These are phyloP conservation scores for Fraxinus velutina DNA, from an alignment of 305 asterid genomes.

Conservation along the genomic window DNA sequence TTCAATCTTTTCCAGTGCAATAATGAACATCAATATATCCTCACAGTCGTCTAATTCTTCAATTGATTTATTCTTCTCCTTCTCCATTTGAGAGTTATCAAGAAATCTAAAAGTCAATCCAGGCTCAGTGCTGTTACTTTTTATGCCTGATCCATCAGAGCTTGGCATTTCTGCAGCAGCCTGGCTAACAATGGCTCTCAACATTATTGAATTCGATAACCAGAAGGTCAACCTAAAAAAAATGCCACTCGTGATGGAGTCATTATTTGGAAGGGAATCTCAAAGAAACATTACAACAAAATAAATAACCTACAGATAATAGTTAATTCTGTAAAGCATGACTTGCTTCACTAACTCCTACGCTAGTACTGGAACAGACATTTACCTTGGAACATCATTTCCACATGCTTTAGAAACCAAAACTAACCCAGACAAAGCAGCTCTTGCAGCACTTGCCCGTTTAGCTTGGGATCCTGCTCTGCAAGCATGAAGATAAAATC, in stretches of 20 bases:
- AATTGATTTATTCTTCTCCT: slow-evolving; percentile 26
- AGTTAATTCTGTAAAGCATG: not conserved
- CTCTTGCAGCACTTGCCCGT: slow-evolving; percentile 78
- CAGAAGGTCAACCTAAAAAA: slow-evolving; percentile 78
- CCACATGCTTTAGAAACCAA: slow-evolving; percentile 95
- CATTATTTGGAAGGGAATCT: not conserved
- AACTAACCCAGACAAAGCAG: slow-evolving; percentile 78
- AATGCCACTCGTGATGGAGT: not conserved
- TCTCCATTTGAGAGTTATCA: slow-evolving; percentile 13
- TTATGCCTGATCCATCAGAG: slow-evolving; percentile 16
- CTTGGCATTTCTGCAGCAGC: slow-evolving; percentile 52
- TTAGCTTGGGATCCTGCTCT: slow-evolving; percentile 50
- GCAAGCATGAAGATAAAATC: slow-evolving; percentile 69
- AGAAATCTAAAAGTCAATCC: slow-evolving; percentile 16
- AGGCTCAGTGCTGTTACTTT: slow-evolving; percentile 18
- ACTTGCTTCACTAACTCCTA: not conserved
- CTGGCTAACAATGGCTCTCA: slow-evolving; percentile 77
- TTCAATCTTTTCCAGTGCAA: slow-evolving; percentile 74
- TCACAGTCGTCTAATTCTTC: slow-evolving; percentile 64
- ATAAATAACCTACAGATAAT: not conserved
- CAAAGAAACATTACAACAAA: not conserved
- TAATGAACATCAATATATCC: slow-evolving; percentile 59
- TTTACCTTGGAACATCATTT: slow-evolving; percentile 82
- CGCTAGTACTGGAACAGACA: not conserved
- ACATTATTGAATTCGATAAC: slow-evolving; percentile 82